A percentile compares a stretch with the other conserved stretches of the same genome.
phyloP scores from a whole-genome alignment of 164 flowering plant species.

The Umbellularia californica region DNA sequence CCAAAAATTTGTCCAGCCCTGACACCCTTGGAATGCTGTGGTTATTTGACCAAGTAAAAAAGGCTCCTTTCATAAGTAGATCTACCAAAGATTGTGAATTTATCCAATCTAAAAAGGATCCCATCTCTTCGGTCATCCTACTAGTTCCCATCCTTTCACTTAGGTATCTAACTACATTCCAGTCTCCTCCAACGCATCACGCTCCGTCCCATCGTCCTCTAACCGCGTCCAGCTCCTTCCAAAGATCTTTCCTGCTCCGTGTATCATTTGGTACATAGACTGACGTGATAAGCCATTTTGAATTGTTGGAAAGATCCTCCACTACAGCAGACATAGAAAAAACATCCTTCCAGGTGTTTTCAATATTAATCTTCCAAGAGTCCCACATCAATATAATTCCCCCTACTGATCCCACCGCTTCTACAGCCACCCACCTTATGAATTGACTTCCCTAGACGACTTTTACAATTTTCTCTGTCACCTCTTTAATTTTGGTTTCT shows the following conservation, averaged over 20 bases:
- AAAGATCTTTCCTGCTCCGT: not conserved
- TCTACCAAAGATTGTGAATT: not conserved
- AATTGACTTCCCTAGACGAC: not conserved
- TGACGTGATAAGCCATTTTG: not conserved
- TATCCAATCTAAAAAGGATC: not conserved
- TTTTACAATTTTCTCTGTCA: not conserved
- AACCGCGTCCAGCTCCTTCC: not conserved
- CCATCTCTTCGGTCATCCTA: not conserved
- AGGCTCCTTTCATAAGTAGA: not conserved
- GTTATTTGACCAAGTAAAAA: not conserved
- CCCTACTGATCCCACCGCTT: not conserved
- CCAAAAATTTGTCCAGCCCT: not conserved
- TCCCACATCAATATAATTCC: not conserved
- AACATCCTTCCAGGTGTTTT: not conserved
- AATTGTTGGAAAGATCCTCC: not conserved
- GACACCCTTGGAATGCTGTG: not conserved
- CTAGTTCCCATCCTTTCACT: not conserved
- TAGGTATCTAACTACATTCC: not conserved
- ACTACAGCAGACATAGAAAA: not conserved
- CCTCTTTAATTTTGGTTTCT: not conserved
- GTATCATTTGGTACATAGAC: not conserved
- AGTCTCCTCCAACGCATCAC: not conserved
- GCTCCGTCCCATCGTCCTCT: not conserved
- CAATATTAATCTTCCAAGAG: not conserved
- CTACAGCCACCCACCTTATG: not conserved